phyloP scores from a whole-genome alignment of 139 green algal species.

The Asterochloris erici region DNA sequence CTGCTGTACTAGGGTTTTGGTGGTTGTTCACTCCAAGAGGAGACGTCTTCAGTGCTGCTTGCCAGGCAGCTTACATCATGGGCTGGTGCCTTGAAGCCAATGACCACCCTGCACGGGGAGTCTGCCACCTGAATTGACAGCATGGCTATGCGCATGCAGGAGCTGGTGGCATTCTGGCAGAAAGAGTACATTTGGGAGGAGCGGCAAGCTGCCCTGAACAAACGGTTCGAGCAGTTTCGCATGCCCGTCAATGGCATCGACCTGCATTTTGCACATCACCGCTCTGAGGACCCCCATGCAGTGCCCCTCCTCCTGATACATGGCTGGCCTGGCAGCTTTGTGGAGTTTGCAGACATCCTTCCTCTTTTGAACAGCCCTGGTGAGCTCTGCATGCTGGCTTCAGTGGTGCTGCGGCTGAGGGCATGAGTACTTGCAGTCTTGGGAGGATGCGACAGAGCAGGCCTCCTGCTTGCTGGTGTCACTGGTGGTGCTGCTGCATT shows the following conservation, averaged over 20 bases:
- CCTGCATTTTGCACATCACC: conserved; percentile 26
- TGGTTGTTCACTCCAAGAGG: too few relatives aligned
- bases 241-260: conserved; percentile 14
- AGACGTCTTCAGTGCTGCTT: background rate
- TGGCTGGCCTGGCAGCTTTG: conserved; percentile 20
- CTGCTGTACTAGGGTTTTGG: too few relatives aligned
- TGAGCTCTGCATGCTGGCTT: background rate
- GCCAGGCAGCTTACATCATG: background rate
- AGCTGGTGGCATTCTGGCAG: conserved; percentile 16
- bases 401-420: too few relatives aligned
- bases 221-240: conserved; percentile 11
- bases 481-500: too few relatives aligned
- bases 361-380: conserved; percentile 11
- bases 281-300: background rate
- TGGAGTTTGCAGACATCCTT: conserved; percentile 25
- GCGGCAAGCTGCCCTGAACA: conserved; percentile 13
- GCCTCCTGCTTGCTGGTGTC: too few relatives aligned
- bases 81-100: background rate
- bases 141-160: conserved; percentile 10
- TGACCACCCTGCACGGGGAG: background rate
- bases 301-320: conserved; percentile 24
- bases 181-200: conserved; percentile 21
- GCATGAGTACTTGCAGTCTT: too few relatives aligned
- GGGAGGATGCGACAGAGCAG: too few relatives aligned
- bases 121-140: background rate